phyloP scores from a whole-genome alignment of 2,329 filamentous ascomycete species.

The Fusarium sp. region DNA sequence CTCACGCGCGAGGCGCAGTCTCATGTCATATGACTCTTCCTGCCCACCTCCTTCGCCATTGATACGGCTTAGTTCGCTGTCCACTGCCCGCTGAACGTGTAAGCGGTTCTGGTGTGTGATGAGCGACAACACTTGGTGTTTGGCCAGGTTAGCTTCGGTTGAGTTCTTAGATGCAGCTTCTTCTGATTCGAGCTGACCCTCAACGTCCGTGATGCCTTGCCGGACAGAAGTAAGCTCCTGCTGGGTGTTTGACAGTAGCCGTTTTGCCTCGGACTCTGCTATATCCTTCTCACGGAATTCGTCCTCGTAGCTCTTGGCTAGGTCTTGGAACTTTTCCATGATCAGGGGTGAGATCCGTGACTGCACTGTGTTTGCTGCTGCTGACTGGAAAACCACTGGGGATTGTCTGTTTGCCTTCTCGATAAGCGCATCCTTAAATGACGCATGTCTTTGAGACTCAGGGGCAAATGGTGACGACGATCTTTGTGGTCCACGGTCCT shows the following conservation, averaged over 20 bases:
- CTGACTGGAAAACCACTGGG: conserved; percentile 64
- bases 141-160: conserved; percentile 62
- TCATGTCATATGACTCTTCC: conserved; percentile 64
- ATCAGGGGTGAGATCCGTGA: conserved; percentile 76
- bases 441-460: conserved; percentile 67
- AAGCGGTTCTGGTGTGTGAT: conserved; percentile 65
- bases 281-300: conserved; percentile 80
- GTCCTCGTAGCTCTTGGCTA: conserved; percentile 77
- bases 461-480: conserved; percentile 80
- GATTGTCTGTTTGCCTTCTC: conserved; percentile 57
- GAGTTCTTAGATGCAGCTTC: conserved; percentile 62
- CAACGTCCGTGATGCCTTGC: conserved; percentile 69
- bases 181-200: conserved; percentile 65
- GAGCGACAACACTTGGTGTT: conserved; percentile 61
- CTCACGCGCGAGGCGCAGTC: conserved; percentile 67
- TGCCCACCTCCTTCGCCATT: conserved; percentile 59
- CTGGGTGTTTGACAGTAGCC: conserved; percentile 73
- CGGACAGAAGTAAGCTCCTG: conserved; percentile 72
- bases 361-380: conserved; percentile 75
- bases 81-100: conserved; percentile 63
- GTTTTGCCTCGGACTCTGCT: conserved; percentile 74
- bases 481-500: conserved; percentile 74
- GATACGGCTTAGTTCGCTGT: conserved; percentile 60
- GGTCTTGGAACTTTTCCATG: conserved; percentile 76
- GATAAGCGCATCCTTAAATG: conserved; percentile 62